These are phyloP conservation scores for Talaromyces sp. DNA, from an alignment of 2,329 filamentous ascomycete species.

Conservation along the genomic window DNA sequence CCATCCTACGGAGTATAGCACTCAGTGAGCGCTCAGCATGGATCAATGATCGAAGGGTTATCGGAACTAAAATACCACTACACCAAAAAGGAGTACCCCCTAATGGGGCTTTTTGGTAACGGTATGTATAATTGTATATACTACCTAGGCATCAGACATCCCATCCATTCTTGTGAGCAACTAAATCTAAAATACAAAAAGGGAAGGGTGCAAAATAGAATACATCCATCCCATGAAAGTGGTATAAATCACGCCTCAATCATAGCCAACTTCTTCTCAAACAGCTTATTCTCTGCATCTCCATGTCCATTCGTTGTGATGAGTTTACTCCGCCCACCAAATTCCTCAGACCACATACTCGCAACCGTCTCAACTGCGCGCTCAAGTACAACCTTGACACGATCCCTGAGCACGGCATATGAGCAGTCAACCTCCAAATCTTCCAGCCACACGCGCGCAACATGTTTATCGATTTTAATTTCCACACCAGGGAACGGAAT, in stretches of 20 bases:
- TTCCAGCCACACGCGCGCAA: slow-evolving; percentile 88
- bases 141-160: too few relatives aligned
- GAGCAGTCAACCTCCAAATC: slow-evolving; percentile 81
- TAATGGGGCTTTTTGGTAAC: too few relatives aligned
- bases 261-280: slow-evolving; percentile 14
- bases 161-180: too few relatives aligned
- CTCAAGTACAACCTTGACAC: slow-evolving; percentile 85
- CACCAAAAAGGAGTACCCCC: too few relatives aligned
- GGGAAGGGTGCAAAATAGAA: too few relatives aligned
- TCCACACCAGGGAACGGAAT: slow-evolving; percentile 86
- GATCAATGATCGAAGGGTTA: too few relatives aligned
- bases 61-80: too few relatives aligned
- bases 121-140: too few relatives aligned
- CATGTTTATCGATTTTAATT: slow-evolving; percentile 81
- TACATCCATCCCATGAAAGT: background rate
- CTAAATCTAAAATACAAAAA: too few relatives aligned
- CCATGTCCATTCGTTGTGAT: slow-evolving; percentile 4
- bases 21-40: too few relatives aligned
- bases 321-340: slow-evolving; percentile 1
- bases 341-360: slow-evolving; percentile 51
- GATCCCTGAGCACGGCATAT: slow-evolving; percentile 71
- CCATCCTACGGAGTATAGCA: too few relatives aligned
- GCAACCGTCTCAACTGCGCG: slow-evolving; percentile 82
- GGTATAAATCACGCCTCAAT: slow-evolving; percentile 8
- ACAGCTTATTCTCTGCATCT: background rate